Evolutionary conservation across 2,329 filamentous ascomycete species (phyloP).

Genomic region (Alternaria incomplexa): DNA sequence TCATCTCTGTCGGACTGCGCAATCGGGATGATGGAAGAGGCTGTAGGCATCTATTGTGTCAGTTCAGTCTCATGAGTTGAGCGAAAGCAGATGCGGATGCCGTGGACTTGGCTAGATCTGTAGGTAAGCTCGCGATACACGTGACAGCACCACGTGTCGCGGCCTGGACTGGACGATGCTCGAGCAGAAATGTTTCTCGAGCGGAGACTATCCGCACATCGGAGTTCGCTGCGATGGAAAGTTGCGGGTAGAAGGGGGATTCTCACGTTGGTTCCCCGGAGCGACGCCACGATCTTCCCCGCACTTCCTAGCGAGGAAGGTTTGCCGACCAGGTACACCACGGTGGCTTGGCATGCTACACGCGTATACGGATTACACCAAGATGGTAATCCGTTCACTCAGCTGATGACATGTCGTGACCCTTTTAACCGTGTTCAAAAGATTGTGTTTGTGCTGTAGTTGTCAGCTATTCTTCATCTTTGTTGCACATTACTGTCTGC

Average conservation of each 20-base stretch:
- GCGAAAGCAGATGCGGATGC: not conserved
- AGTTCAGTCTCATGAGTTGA: not conserved
- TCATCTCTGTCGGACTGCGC: not conserved
- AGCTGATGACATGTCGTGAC: not conserved
- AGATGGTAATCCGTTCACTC: conserved; percentile 5
- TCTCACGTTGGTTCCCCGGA: conserved; percentile 4
- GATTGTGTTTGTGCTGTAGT: not conserved
- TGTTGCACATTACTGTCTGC: not conserved
- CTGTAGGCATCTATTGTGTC: not conserved
- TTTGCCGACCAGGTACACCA: conserved; percentile 10
- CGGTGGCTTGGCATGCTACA: not conserved
- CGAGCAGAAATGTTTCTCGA: not conserved
- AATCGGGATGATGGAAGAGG: not conserved
- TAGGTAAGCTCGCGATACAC: not conserved
- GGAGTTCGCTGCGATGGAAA: conserved; percentile 3
- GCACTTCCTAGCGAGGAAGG: conserved; percentile 14
- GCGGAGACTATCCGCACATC: not conserved
- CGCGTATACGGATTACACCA: conserved; percentile 3
- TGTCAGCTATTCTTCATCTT: not conserved
- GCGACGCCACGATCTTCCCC: conserved; percentile 9
- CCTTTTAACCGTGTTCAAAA: not conserved
- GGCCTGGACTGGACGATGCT: not conserved
- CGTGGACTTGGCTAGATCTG: not conserved
- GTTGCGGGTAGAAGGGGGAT: not conserved
- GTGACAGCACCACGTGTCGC: not conserved